Evolutionary conservation across 1,139 yeast genomes (phyloP).

Genomic region (Starmera stellimalicola): DNA sequence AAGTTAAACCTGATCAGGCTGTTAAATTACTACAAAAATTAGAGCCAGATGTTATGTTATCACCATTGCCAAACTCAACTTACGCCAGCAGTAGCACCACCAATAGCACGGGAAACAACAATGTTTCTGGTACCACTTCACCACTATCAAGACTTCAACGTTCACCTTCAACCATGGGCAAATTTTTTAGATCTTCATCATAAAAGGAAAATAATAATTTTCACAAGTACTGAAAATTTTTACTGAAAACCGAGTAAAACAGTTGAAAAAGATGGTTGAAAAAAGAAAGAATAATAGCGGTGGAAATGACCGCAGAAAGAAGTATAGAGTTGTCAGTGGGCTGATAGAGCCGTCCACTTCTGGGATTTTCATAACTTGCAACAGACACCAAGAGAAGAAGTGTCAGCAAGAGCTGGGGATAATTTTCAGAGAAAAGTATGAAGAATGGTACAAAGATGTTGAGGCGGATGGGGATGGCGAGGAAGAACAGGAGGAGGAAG

Average conservation of each 20-base stretch:
- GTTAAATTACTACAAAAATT: constrained; percentile 36
- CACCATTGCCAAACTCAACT: background rate
- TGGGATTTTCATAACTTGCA: constrained; percentile 83
- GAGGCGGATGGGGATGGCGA: constrained; percentile 25
- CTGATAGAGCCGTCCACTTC: constrained; percentile 70
- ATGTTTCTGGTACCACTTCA: too few species aligned
- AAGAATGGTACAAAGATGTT: constrained; percentile 39
- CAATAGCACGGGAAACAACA: background rate
- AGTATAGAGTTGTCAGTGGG: constrained; percentile 35
- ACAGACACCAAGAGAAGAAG: constrained; percentile 64
- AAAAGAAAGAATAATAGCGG: constrained; percentile 21
- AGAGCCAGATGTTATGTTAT: background rate
- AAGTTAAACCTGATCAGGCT: constrained; percentile 54
- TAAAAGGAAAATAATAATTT: background rate
- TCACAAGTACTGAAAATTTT: background rate
- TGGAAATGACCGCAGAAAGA: constrained; percentile 16
- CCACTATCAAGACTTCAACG: too few species aligned
- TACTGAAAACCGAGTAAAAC: background rate
- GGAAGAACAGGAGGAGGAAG: constrained; percentile 24
- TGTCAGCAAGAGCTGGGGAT: constrained; percentile 66
- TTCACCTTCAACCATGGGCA: constrained; percentile 1
- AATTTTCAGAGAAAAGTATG: constrained; percentile 50
- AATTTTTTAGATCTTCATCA: constrained; percentile 1
- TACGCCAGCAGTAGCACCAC: background rate
- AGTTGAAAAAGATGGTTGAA: constrained; percentile 25